Base-by-base conservation (phyloP, 2,329 filamentous ascomycete genomes). In the Aspergillus hortae region DNA sequence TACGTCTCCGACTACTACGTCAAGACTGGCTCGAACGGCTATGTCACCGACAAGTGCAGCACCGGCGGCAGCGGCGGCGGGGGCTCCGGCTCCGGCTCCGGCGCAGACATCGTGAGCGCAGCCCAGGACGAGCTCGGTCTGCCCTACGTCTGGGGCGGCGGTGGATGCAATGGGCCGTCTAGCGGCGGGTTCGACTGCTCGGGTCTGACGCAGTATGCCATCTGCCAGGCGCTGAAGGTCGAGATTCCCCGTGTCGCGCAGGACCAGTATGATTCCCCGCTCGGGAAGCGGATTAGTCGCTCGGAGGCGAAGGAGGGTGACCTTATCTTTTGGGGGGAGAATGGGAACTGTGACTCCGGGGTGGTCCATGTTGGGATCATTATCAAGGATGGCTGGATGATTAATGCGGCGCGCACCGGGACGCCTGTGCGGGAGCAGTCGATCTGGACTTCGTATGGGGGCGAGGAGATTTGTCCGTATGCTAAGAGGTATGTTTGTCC, bases 381-480 rank as follows among this genome's bases (percentile, higher is more conserved):
- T 12, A 43, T 43, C 21, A 43, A 43, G 19, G 40, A 43, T 23
- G 40, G 40, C 15, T 19, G n/a, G 40, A 43, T 43, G 40, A 23
- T 43, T n/a, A 43, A 43, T 43, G 40, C 40, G 7, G 40, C 40
- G 5, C n/a, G 19, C 12, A 43, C 40, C 1, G 40, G 40, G 12
- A 43, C 60, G 9, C 60, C 56, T 7, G 61, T 65, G 12, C 46
- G 61, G 5, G 61, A 63, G 42, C 62, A 65, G 60, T 38, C 49
- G 19, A 63, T 64, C 38, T 65, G 62, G 62, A 62, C 56, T 19
- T 59, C 56, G 4, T 61, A 49, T 56, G 62, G 60, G n/a, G 61
- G 61, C 2, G 52, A 58, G 48, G 56, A 44, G 4, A 63, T 63
- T 38, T 65, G 61, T 33, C 55, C 59, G 41, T 54, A 64, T 49